Evolutionary conservation across 2,329 filamentous ascomycete genomes (phyloP).

Genomic region (Colletotrichum tropicicola): DNA sequence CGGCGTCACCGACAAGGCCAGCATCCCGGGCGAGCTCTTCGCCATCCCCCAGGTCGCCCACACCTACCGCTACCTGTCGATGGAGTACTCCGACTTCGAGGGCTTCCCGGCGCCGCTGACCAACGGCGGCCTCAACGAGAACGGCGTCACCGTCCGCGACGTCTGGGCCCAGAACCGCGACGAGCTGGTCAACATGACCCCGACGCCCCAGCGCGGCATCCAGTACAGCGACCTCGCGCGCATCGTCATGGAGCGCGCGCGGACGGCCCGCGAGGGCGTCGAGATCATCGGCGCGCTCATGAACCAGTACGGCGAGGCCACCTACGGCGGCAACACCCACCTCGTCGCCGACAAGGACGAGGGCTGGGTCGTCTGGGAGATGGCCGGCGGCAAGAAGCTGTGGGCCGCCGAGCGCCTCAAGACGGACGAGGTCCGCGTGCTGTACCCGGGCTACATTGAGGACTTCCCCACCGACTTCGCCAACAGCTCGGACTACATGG

Average conservation of each 20-base stretch:
- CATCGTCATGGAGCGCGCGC: slow-evolving; percentile 49
- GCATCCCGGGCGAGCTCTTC: slow-evolving; percentile 41
- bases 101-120: slow-evolving; percentile 52
- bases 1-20: slow-evolving; percentile 49
- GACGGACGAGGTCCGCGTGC: slow-evolving; percentile 35
- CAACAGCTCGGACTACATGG: slow-evolving; percentile 36
- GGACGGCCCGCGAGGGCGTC: slow-evolving; percentile 49
- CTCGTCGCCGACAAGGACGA: slow-evolving; percentile 46
- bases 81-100: slow-evolving; percentile 47
- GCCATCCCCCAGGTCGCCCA: slow-evolving; percentile 36
- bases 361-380: slow-evolving; percentile 40
- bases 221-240: slow-evolving; percentile 52
- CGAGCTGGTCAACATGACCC: slow-evolving; percentile 50
- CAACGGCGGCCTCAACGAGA: slow-evolving; percentile 53
- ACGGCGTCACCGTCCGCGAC: slow-evolving; percentile 49
- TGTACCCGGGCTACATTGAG: slow-evolving; percentile 40
- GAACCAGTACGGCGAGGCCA: slow-evolving; percentile 48
- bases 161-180: slow-evolving; percentile 50
- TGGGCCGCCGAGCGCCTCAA: slow-evolving; percentile 38
- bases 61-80: slow-evolving; percentile 38
- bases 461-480: slow-evolving; percentile 36
- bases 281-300: slow-evolving; percentile 50
- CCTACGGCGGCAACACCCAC: slow-evolving; percentile 53
- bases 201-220: slow-evolving; percentile 47
- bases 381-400: slow-evolving; percentile 36